These are phyloP conservation scores for Cadophora sp. DNA, from an alignment of 2,329 filamentous ascomycete genomes.

Conservation along the genomic window DNA sequence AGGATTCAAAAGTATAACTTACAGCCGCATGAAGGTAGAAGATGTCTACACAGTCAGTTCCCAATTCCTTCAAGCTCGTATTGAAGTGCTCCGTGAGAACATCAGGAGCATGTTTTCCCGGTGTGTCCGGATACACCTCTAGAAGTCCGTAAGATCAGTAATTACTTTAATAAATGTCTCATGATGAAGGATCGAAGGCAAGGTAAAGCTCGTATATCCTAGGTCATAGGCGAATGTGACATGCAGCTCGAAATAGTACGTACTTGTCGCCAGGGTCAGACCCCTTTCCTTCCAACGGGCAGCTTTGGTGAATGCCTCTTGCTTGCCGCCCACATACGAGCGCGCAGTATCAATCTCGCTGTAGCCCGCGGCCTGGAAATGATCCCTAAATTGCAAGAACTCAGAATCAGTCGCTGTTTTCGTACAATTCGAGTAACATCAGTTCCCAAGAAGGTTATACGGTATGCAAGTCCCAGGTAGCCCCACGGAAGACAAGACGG, in stretches of 20 bases:
- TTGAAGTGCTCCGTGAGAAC: conserved; percentile 71
- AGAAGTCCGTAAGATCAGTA: background rate
- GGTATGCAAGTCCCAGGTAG: too few species aligned
- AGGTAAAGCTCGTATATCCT: background rate
- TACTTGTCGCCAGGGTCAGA: conserved; percentile 71
- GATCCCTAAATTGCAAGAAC: conserved; percentile 52
- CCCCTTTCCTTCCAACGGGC: conserved; percentile 82
- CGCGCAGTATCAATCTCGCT: conserved; percentile 86
- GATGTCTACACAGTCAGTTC: conserved; percentile 77
- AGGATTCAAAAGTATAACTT: conserved; percentile 12
- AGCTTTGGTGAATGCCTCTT: conserved; percentile 80
- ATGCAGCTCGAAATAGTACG: background rate
- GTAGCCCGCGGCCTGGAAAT: conserved; percentile 80
- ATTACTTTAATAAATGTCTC: background rate
- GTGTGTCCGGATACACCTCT: conserved; percentile 71
- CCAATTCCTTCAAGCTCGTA: conserved; percentile 73
- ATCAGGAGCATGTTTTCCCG: conserved; percentile 67
- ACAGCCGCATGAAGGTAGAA: conserved; percentile 76
- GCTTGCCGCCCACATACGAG: conserved; percentile 72
- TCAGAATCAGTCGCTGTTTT: background rate
- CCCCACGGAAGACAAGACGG: too few species aligned
- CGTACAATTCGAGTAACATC: too few species aligned
- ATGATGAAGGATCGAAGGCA: background rate
- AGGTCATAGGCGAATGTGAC: background rate
- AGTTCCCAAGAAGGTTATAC: too few species aligned